phyloP scores from a whole-genome alignment of 2,329 filamentous ascomycete genomes.

The Ophiostoma fasciatum region DNA sequence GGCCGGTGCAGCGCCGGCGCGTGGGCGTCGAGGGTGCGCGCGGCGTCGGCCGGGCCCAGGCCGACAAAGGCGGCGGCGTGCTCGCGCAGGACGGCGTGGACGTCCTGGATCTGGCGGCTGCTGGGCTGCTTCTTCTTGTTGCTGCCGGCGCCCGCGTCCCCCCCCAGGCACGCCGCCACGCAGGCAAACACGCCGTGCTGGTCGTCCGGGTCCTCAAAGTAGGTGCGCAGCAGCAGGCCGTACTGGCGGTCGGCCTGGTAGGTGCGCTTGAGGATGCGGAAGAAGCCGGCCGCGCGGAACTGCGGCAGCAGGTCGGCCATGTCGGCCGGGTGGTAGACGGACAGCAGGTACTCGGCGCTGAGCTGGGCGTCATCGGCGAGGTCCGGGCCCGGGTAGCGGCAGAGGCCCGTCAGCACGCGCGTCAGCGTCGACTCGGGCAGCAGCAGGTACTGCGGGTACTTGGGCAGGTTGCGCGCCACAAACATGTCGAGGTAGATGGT shows the following conservation, averaged over 20 bases:
- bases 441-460: constrained; percentile 90
- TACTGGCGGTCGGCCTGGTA: constrained; percentile 72
- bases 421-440: constrained; percentile 77
- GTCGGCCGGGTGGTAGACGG: constrained; percentile 82
- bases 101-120: constrained; percentile 54
- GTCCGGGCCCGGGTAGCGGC: constrained; percentile 65
- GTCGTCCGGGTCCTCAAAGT: constrained; percentile 73
- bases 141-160: not conserved
- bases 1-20: constrained; percentile 50
- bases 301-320: constrained; percentile 59
- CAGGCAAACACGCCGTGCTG: constrained; percentile 63
- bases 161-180: constrained; percentile 58
- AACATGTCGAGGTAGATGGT: constrained; percentile 98
- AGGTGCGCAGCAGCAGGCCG: constrained; percentile 60
- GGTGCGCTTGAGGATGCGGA: constrained; percentile 78
- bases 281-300: constrained; percentile 71
- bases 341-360: constrained; percentile 91
- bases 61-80: constrained; percentile 52
- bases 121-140: not conserved
- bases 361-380: constrained; percentile 88
- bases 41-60: constrained; percentile 51
- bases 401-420: constrained; percentile 66
- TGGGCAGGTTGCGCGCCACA: constrained; percentile 84
- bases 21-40: constrained; percentile 46
- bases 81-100: constrained; percentile 50